These are phyloP conservation scores for Dactylellina parvicollis DNA, from an alignment of 2,329 filamentous ascomycete species.

Conservation along the genomic window DNA sequence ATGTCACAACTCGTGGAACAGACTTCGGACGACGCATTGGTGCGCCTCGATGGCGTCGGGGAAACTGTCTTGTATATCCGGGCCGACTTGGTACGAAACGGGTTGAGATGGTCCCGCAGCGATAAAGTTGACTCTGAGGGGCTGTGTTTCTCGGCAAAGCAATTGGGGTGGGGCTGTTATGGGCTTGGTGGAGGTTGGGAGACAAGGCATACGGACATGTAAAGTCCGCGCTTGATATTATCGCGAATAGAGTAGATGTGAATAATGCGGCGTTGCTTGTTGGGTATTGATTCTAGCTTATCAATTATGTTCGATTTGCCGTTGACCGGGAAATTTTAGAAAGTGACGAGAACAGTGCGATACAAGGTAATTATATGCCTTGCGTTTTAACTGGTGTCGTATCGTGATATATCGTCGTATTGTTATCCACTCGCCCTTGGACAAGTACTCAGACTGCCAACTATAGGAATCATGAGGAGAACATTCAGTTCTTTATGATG, in stretches of 20 bases:
- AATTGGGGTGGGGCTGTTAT: slow-evolving; percentile 31
- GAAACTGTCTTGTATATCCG: slow-evolving; percentile 35
- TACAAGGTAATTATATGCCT: too few species aligned
- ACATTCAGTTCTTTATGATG: too few species aligned
- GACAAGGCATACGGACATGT: slow-evolving; percentile 24
- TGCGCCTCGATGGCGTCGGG: slow-evolving; percentile 29
- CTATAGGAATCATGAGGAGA: too few species aligned
- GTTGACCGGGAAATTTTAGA: too few species aligned
- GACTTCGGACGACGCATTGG: slow-evolving; percentile 20
- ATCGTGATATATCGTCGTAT: too few species aligned
- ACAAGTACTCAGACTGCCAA: too few species aligned
- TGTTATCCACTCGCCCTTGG: too few species aligned
- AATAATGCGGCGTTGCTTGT: too few species aligned
- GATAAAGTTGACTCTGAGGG: slow-evolving; percentile 1
- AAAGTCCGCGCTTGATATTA: not conserved
- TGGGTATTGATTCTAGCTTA: too few species aligned
- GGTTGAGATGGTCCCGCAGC: slow-evolving; percentile 16
- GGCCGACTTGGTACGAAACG: slow-evolving; percentile 24
- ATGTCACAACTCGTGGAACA: slow-evolving; percentile 31
- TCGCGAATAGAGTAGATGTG: not conserved
- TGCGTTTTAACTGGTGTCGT: too few species aligned
- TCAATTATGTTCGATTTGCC: too few species aligned
- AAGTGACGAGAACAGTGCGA: too few species aligned
- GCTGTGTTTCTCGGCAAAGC: slow-evolving; percentile 20
- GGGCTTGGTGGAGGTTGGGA: slow-evolving; percentile 28